Percentiles rank a stretch among this genome's conserved stretches.
These are phyloP conservation scores for Talinum fruticosum DNA, from an alignment of 148 eudicot genomes.

Conservation along the genomic window DNA sequence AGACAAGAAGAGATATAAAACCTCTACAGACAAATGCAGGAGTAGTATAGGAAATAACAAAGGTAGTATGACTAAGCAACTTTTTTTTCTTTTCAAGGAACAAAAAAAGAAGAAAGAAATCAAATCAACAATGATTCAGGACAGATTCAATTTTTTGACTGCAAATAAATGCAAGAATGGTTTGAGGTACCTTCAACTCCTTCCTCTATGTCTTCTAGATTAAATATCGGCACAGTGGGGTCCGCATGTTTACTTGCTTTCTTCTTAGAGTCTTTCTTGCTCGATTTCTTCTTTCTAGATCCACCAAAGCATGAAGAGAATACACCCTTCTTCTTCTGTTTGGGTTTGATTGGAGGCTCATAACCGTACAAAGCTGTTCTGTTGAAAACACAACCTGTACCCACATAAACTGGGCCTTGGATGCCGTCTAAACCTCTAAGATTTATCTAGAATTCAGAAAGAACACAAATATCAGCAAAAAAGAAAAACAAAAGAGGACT, in stretches of 20 bases:
- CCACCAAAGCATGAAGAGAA: constrained; percentile 44
- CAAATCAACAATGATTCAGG: background rate
- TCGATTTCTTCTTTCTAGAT: constrained; percentile 45
- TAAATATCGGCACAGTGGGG: constrained; percentile 47
- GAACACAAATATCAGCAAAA: background rate
- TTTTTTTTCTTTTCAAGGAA: too few species aligned
- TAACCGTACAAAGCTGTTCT: constrained; percentile 52
- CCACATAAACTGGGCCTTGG: constrained; percentile 56
- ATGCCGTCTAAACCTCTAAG: constrained; percentile 51
- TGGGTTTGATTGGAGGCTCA: constrained; percentile 45
- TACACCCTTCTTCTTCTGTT: constrained; percentile 33
- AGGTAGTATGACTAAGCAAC: too few species aligned
- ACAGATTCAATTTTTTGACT: background rate
- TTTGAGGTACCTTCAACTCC: constrained; percentile 41
- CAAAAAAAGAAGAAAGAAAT: background rate
- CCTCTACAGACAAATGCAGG: background rate
- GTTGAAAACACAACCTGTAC: constrained; percentile 53
- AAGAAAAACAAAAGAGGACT: background rate
- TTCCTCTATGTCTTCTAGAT: constrained; percentile 50
- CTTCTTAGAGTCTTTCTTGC: constrained; percentile 45
- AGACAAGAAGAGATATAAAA: background rate
- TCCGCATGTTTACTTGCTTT: constrained; percentile 39
- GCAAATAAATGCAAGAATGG: background rate
- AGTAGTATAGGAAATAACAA: background rate
- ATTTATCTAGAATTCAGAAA: constrained; percentile 31